Evolutionary conservation across 2,329 filamentous ascomycete genomes (phyloP).

Genomic region (Drechmeria coniospora): DNA sequence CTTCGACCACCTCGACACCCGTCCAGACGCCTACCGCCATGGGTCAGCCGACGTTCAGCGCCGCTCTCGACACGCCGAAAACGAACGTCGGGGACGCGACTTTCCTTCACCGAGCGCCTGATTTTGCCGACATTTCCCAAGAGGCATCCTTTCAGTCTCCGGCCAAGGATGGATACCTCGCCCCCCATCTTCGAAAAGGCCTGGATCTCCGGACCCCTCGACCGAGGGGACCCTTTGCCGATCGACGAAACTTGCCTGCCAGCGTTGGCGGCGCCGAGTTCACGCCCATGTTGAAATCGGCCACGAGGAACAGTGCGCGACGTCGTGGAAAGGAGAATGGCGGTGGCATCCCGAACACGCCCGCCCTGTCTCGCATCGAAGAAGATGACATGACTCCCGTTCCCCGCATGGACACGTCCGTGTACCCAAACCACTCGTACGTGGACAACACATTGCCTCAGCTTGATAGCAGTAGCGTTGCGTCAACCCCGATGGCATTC

Average conservation of each 20-base stretch:
- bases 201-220: conserved; percentile 60
- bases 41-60: conserved; percentile 46
- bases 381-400: conserved; percentile 63
- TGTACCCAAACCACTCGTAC: conserved; percentile 51
- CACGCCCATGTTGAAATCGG: conserved; percentile 78
- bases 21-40: conserved; percentile 29
- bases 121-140: conserved; percentile 66
- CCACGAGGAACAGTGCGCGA: conserved; percentile 56
- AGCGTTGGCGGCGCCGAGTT: conserved; percentile 63
- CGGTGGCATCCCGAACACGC: conserved; percentile 47
- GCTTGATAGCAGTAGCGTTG: conserved; percentile 61
- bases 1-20: too few species aligned
- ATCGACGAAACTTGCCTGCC: conserved; percentile 55
- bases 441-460: conserved; percentile 59
- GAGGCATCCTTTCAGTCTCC: conserved; percentile 79
- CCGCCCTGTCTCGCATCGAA: conserved; percentile 49
- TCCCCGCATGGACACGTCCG: conserved; percentile 56
- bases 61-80: conserved; percentile 67
- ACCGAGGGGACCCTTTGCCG: conserved; percentile 50
- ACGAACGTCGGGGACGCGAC: conserved; percentile 76
- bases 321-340: conserved; percentile 47
- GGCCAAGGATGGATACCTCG: conserved; percentile 50
- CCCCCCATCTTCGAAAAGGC: conserved; percentile 59
- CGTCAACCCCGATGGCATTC: conserved; percentile 67
- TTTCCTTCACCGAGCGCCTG: conserved; percentile 52